phyloP scores from a whole-genome alignment of 1,284 basidiomycete species.

The Puccinia triticina region DNA sequence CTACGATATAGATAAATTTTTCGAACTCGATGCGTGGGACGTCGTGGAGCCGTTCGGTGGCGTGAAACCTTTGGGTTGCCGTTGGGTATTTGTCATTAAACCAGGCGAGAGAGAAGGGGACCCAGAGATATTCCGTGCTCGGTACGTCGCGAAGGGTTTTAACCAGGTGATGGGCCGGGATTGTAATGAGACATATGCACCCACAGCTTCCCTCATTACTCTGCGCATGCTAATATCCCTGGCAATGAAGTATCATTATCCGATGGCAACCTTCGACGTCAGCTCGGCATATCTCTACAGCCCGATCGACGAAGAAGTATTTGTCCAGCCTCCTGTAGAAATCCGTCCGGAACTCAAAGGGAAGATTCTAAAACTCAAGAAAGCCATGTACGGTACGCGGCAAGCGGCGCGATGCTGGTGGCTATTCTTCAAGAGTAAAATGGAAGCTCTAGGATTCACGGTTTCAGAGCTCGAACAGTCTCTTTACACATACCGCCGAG shows the following conservation, averaged over 20 bases:
- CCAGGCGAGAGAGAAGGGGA: too few relatives aligned
- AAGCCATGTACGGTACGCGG: constrained; percentile 28
- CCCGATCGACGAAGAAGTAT: not conserved
- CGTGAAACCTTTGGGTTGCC: not conserved
- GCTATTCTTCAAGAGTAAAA: not conserved
- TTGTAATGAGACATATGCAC: constrained; percentile 12
- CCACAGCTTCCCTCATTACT: constrained; percentile 12
- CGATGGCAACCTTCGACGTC: too few relatives aligned
- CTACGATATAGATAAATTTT: not conserved
- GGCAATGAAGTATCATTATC: not conserved
- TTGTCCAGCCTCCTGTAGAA: not conserved
- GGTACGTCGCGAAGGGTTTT: constrained; percentile 28
- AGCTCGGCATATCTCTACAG: too few relatives aligned
- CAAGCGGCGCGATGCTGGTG: constrained; percentile 35
- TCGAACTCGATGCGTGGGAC: not conserved
- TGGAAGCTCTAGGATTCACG: not conserved
- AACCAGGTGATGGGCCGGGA: constrained; percentile 21
- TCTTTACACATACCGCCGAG: not conserved
- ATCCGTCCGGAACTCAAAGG: too few relatives aligned
- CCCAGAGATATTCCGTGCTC: too few relatives aligned
- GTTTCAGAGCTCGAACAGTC: too few relatives aligned
- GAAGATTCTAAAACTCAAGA: constrained; percentile 3
- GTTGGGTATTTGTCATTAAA: too few relatives aligned
- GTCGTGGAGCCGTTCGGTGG: not conserved
- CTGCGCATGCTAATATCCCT: constrained; percentile 10